Conservation (phyloP, 208 protist species). For the Naegleria gruberi region DNA sequence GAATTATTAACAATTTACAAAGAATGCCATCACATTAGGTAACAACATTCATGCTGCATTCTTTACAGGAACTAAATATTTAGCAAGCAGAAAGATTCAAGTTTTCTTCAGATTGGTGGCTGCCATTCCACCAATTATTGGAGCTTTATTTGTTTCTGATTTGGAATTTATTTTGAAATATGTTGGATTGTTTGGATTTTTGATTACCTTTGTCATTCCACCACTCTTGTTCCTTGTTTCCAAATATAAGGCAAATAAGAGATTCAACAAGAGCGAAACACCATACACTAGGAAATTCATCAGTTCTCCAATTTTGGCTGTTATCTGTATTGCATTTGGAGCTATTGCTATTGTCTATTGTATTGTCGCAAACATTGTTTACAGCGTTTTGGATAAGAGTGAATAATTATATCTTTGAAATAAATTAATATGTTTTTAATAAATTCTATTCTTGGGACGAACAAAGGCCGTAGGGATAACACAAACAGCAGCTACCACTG, state of each 20-base stretch:
- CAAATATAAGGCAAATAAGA: not conserved
- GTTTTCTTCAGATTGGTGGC: not conserved
- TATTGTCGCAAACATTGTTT: not conserved
- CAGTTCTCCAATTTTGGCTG: not conserved
- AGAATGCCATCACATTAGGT: constrained; percentile 11
- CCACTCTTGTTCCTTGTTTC: not conserved
- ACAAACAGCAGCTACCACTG: not conserved
- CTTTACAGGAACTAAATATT: not conserved
- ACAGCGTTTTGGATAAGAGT: not conserved
- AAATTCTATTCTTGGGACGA: not conserved
- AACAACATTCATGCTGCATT: constrained; percentile 13
- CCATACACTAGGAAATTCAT: not conserved
- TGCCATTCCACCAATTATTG: constrained; percentile 17
- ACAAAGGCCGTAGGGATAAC: not conserved
- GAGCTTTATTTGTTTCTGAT: not conserved
- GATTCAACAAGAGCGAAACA: not conserved
- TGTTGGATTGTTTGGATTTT: constrained; percentile 5
- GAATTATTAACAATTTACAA: not conserved
- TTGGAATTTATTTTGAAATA: constrained; percentile 9
- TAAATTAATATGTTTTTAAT: not conserved
- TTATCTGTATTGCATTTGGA: not conserved
- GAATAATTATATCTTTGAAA: not conserved
- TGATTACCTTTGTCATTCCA: constrained; percentile 13
- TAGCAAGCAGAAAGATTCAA: not conserved
- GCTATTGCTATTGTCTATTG: not conserved